Conservation (phyloP, 2,329 filamentous ascomycete species). For the Rhexocercosporidium sp. region DNA sequence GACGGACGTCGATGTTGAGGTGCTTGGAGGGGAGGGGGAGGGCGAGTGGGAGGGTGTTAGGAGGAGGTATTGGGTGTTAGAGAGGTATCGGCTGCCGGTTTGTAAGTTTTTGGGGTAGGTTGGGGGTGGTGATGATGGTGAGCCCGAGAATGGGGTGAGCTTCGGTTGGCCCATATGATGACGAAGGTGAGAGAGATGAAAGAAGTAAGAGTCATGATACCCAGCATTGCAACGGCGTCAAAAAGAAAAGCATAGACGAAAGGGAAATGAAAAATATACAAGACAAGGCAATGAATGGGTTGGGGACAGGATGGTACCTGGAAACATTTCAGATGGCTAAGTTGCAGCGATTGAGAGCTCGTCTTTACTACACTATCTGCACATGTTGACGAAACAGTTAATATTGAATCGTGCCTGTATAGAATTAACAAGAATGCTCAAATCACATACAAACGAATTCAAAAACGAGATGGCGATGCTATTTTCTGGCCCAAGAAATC, state of each 20-base stretch:
- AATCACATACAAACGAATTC: background rate
- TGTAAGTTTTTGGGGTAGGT: conserved; percentile 67
- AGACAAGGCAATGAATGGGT: background rate
- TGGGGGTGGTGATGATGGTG: background rate
- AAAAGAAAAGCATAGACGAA: background rate
- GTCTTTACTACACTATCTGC: no score
- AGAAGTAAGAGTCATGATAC: conserved; percentile 15
- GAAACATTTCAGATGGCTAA: no score
- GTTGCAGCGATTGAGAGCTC: no score
- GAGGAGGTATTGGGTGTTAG: conserved; percentile 87
- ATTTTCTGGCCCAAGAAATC: background rate
- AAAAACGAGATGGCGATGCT: background rate
- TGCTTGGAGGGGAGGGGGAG: conserved; percentile 65
- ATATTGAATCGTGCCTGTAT: no score
- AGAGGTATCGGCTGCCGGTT: conserved; percentile 75
- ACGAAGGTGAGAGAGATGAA: background rate
- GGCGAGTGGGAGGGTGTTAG: conserved; percentile 89
- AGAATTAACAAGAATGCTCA: no score
- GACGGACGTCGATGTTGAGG: conserved; percentile 77
- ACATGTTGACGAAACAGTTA: no score
- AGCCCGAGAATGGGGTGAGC: background rate
- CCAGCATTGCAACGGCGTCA: conserved; percentile 20
- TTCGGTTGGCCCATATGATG: background rate
- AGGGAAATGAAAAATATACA: background rate
- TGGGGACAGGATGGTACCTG: no score